A percentile compares a stretch with the other conserved stretches of the same genome.
Conservation (phyloP, 768 basidiomycete genomes). For the Psilocybe azurescens region DNA sequence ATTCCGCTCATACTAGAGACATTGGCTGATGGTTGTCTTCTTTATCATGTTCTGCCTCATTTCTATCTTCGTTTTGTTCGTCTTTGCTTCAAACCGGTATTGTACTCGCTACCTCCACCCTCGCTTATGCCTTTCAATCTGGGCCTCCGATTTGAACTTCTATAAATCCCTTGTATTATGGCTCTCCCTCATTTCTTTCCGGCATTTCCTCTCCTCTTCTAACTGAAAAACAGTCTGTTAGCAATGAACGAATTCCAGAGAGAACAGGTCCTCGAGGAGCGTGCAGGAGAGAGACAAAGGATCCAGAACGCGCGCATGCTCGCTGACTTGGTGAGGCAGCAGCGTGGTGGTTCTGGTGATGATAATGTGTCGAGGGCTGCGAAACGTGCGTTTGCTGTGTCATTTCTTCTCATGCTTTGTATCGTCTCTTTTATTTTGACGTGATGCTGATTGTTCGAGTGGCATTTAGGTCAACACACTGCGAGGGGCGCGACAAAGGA, state of each 20-base stretch:
- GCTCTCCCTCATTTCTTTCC: neutral
- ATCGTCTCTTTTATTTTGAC: conserved; percentile 5
- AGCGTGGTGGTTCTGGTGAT: conserved; percentile 51
- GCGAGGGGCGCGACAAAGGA: conserved; percentile 79
- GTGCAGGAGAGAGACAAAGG: conserved; percentile 82
- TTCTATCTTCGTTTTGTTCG: neutral
- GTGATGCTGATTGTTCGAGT: neutral
- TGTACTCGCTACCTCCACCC: neutral
- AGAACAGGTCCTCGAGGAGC: conserved; percentile 82
- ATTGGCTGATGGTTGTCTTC: conserved; percentile 6
- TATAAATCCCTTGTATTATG: conserved; percentile 7
- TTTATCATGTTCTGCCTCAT: neutral
- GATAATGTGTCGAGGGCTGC: conserved; percentile 75
- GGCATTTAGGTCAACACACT: conserved; percentile 72
- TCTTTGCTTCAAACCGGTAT: neutral
- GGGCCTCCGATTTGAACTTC: neutral
- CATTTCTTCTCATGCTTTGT: conserved; percentile 2
- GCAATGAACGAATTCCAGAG: conserved; percentile 87
- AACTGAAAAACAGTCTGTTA: conserved; percentile 61
- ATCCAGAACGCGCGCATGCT: conserved; percentile 73
- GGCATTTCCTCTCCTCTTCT: neutral
- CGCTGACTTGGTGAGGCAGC: conserved; percentile 74
- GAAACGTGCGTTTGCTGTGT: conserved; percentile 60
- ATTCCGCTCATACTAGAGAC: neutral
- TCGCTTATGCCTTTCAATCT: too few species aligned